Evolutionary conservation across 208 protist genomes (phyloP).

Genomic region (Porcisia deanei): DNA sequence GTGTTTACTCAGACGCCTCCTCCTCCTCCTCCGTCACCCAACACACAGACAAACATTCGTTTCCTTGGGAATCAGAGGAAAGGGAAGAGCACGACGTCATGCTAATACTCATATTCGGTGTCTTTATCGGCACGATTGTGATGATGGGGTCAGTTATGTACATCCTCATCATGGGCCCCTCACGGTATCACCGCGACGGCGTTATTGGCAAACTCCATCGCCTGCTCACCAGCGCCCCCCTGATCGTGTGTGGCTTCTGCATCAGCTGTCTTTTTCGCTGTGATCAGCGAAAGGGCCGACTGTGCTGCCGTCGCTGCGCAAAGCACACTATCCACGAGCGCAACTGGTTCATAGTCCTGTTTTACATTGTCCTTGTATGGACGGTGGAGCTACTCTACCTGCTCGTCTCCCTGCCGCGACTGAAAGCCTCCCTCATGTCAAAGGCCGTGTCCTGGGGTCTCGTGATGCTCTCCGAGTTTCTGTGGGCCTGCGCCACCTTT

Average conservation of each 20-base stretch:
- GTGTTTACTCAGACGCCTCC: background rate
- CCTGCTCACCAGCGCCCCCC: conserved; percentile 34
- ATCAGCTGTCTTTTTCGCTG: conserved; percentile 53
- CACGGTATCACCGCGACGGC: conserved; percentile 86
- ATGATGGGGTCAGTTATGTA: conserved; percentile 71
- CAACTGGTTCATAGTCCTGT: conserved; percentile 84
- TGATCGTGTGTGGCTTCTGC: conserved; percentile 43
- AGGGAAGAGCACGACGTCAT: conserved; percentile 3
- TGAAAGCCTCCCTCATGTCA: conserved; percentile 43
- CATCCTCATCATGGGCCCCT: conserved; percentile 89
- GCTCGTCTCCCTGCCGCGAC: conserved; percentile 48
- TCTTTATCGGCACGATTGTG: conserved; percentile 41
- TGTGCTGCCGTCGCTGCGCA: conserved; percentile 36
- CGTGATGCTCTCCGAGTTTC: conserved; percentile 60
- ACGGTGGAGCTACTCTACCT: conserved; percentile 84
- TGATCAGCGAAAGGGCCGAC: conserved; percentile 41
- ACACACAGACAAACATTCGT: background rate
- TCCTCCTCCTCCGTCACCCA: background rate
- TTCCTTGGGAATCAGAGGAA: background rate
- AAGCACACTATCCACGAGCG: conserved; percentile 53
- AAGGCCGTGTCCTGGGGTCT: conserved; percentile 63
- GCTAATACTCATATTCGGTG: conserved; percentile 34
- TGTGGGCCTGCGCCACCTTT: conserved; percentile 73
- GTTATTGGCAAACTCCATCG: conserved; percentile 68
- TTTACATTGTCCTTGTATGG: conserved; percentile 87